Conservation (phyloP, 768 basidiomycete genomes). For the Russula ochroleuca region DNA sequence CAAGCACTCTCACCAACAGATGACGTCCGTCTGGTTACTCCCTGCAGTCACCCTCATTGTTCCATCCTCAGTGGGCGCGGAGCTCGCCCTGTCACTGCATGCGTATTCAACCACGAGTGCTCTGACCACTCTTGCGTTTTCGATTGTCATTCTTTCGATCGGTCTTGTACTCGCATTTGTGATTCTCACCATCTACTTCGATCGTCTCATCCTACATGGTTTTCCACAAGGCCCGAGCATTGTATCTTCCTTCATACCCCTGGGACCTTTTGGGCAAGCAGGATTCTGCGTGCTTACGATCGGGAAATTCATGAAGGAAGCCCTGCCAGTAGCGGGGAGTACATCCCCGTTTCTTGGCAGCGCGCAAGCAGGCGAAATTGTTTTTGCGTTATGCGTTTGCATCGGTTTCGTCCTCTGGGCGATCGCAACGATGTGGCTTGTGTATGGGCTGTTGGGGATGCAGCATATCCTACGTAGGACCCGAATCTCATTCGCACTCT, state of each 20-base stretch:
- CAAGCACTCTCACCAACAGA: constrained; percentile 48
- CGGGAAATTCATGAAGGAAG: constrained; percentile 44
- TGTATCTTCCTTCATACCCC: constrained; percentile 63
- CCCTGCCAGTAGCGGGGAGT: constrained; percentile 37
- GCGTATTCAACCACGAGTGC: constrained; percentile 46
- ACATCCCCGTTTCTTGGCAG: constrained; percentile 38
- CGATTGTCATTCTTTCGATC: constrained; percentile 50
- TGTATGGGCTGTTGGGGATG: constrained; percentile 52
- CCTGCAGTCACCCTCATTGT: constrained; percentile 74
- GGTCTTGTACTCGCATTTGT: constrained; percentile 59
- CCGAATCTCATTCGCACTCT: constrained; percentile 49
- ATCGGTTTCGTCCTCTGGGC: constrained; percentile 55
- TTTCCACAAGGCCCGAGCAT: constrained; percentile 46
- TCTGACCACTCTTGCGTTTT: constrained; percentile 49
- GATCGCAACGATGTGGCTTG: constrained; percentile 58
- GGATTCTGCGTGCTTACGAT: constrained; percentile 54
- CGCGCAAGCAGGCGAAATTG: constrained; percentile 37
- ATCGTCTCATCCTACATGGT: constrained; percentile 55
- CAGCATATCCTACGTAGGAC: constrained; percentile 40
- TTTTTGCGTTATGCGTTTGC: constrained; percentile 47
- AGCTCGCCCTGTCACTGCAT: constrained; percentile 49
- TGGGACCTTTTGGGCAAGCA: constrained; percentile 70
- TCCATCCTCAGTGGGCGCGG: constrained; percentile 60
- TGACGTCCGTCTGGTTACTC: constrained; percentile 68
- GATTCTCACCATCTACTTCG: constrained; percentile 61